A percentile compares a stretch with the other conserved stretches of the same genome.
Conservation (phyloP, 2,329 filamentous ascomycete genomes). For the Epichloe bromicola region DNA sequence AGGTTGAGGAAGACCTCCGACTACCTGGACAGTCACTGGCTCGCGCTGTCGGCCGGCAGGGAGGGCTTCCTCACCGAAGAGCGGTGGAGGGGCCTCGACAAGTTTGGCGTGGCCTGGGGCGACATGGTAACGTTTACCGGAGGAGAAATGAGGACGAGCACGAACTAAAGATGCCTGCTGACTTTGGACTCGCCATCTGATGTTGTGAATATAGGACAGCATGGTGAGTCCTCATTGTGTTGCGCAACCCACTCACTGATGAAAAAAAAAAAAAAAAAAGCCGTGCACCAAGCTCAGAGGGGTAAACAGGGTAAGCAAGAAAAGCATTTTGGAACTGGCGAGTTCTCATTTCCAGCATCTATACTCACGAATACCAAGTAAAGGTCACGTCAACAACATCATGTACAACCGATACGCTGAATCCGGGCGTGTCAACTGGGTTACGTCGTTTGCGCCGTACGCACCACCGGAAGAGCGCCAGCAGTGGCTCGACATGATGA, state of each 20-base stretch:
- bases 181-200: too few relatives aligned
- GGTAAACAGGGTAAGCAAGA: neutral
- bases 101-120: constrained; percentile 65
- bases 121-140: constrained; percentile 46
- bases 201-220: constrained; percentile 25
- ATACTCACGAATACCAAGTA: neutral
- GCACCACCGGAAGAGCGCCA: constrained; percentile 46
- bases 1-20: constrained; percentile 8
- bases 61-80: constrained; percentile 59
- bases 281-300: neutral
- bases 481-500: constrained; percentile 58
- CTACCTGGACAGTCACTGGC: constrained; percentile 42
- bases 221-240: constrained; percentile 32
- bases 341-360: too few relatives aligned
- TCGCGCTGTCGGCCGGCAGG: constrained; percentile 56
- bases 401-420: constrained; percentile 77
- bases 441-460: constrained; percentile 51
- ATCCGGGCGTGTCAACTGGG: constrained; percentile 67
- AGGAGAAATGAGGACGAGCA: too few relatives aligned
- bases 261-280: too few relatives aligned
- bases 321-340: too few relatives aligned
- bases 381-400: constrained; percentile 70
- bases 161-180: too few relatives aligned
- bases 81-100: constrained; percentile 46
- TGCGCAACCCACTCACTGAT: neutral